Base-by-base conservation (phyloP, 2,329 filamentous ascomycete genomes). In the Lizonia empirigonia region DNA sequence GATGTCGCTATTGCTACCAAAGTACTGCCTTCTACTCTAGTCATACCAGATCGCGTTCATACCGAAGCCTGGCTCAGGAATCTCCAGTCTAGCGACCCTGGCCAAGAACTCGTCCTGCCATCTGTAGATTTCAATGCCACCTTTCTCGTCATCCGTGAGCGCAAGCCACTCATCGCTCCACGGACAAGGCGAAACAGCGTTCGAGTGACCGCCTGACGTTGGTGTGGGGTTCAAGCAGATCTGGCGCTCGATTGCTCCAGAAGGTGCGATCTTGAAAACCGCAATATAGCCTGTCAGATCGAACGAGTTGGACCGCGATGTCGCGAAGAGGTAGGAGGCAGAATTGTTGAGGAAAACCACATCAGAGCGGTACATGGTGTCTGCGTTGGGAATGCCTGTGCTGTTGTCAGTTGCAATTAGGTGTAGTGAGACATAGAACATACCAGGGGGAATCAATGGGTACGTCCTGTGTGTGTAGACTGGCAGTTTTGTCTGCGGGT, bases 11-110 rank as follows among this genome's bases (percentile, higher is more conserved):
- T 29, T 15, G 23, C 23, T 27, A 16, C 4, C 9, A 7, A 6
- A 6, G n/a, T 7, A 4, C n/a, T 16, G 1, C 7, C n/a, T 41
- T 27, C 23, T 20, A 15, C 5, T 46, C 67, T 65, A 90, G 74
- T 95, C 88, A 72, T 94, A 94, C 91, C 91, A 96, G 57, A 95
- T 91, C n/a, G 90, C 90, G 75, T 96, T 96, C 91, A 96, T 96
- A 1, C 90, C 90, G 71, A 96, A 96, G 1, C 91, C 91, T n/a
- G 89, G 89, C 77, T 95, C 91, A 5, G 86, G 85, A 29, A 95
- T 86, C 61, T 90, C 85, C 56, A 89, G 78, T 56, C 89, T 81
- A 13, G 90, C 90, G 7, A 95, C 90, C 3, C 90, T 79, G 2
- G 85, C 87, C 44, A 96, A 75, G 62, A 87, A 90, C 78, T 94